Base-by-base conservation (phyloP, 441 rosid genomes). In the Bocquillonia castaneifolia region DNA sequence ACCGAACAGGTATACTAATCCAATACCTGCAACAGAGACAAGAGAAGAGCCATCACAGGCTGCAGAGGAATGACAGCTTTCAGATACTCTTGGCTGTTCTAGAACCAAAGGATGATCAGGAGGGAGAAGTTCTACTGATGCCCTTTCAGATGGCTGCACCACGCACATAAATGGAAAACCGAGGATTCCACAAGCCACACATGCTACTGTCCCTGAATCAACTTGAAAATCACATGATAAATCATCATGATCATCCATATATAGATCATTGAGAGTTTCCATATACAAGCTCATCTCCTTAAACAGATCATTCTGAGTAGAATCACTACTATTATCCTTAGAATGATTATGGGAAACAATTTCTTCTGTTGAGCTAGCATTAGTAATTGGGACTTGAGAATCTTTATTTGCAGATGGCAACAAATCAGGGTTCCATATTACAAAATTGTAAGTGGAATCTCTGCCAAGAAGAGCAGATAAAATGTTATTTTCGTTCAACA, bases 111-210 rank as follows among this genome's bases (percentile, higher is more conserved):
- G 66, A 73, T 78, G 68, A 76, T 77, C 76, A 25, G 22, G 56
- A 5, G 66, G 66, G 54, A 79, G 64, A 47, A 77, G 69, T 72
- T 86, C 85, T 62, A 69, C 50, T 2, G 81, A 67, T 72, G 89
- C 89, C 54, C 74, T 74, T 71, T 82, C 82, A 61, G 79, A 83
- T 63, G 96, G 96, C 76, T 92, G 96, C 69, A 96, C 79, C 63
- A 96, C 91, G 69, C 87, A 80, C 98, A 96, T 91, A 81, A 92
- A 92, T 26, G 99, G 98, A 83, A 88, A 96, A 72, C 98, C 98
- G 37, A 96, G 93, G 86, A 92, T 87, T 73, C 99, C 98, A 77
- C 99, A 95, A 40, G 96, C 97, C 63, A 88, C 96, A 78, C 99
- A 95, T 55, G 89, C 84, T 79, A 95, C 74, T 28, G 96, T 76